Conservation (phyloP, 176 grass and related monocot species). For the Pontederia paniculata region DNA sequence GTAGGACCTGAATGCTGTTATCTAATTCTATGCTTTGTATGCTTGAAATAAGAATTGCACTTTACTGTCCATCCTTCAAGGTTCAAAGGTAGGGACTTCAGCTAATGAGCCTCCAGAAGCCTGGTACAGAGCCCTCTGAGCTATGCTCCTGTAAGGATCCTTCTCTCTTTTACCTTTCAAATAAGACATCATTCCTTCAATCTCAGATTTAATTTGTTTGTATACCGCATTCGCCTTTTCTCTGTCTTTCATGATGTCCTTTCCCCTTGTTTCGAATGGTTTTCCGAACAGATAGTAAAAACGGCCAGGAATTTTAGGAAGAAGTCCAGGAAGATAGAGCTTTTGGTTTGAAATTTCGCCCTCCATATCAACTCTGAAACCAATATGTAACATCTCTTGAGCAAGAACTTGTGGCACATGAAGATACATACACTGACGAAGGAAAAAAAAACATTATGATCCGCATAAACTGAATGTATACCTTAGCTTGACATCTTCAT, state of each 20-base stretch:
- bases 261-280: slow-evolving; percentile 82
- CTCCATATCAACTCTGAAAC: slow-evolving; percentile 35
- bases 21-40: too few relatives aligned
- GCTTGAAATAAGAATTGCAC: too few relatives aligned
- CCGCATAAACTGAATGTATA: slow-evolving; percentile 1
- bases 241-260: slow-evolving; percentile 28
- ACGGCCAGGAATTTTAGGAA: slow-evolving; percentile 67
- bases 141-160: slow-evolving; percentile 75
- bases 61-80: slow-evolving; percentile 10
- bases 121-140: slow-evolving; percentile 64
- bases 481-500: slow-evolving; percentile 40
- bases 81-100: slow-evolving; percentile 85
- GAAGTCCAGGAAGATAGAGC: slow-evolving; percentile 36
- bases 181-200: slow-evolving; percentile 49
- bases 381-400: too few relatives aligned
- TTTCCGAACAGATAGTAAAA: slow-evolving; percentile 83
- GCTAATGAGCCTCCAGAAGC: slow-evolving; percentile 36
- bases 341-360: slow-evolving; percentile 62
- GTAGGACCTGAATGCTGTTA: too few relatives aligned
- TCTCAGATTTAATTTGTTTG: slow-evolving; percentile 75
- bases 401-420: too few relatives aligned
- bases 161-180: slow-evolving; percentile 75
- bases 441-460: too few relatives aligned
- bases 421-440: too few relatives aligned
- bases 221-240: slow-evolving; percentile 51